Percentiles rank a stretch among this genome's conserved stretches.
phyloP scores from a whole-genome alignment of 306 rosid species.

The Rosa lucieae region DNA sequence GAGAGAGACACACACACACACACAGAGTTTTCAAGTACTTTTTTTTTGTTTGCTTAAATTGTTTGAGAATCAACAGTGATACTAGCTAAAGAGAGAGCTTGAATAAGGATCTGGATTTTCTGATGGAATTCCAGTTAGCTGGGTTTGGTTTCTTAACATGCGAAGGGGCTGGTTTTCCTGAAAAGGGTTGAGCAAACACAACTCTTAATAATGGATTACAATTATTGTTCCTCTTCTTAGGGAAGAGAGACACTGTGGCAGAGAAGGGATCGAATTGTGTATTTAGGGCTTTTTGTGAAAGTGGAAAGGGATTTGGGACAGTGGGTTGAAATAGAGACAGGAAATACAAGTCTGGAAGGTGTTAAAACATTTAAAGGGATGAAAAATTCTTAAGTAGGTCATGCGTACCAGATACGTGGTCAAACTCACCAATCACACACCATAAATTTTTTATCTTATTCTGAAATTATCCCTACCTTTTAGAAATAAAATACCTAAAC shows the following conservation, averaged over 20 bases:
- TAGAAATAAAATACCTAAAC: too few relatives aligned
- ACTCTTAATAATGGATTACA: constrained; percentile 26
- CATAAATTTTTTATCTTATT: too few relatives aligned
- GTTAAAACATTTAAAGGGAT: constrained; percentile 39
- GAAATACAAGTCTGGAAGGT: constrained; percentile 41
- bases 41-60: constrained; percentile 25
- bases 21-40: background rate
- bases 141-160: constrained; percentile 43
- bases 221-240: constrained; percentile 28
- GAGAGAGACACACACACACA: background rate
- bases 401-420: too few relatives aligned
- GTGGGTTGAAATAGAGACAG: constrained; percentile 48
- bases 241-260: constrained; percentile 15
- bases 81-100: constrained; percentile 27
- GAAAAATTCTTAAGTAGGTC: too few relatives aligned
- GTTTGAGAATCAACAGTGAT: constrained; percentile 35
- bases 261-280: background rate
- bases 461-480: too few relatives aligned
- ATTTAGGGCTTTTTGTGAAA: constrained; percentile 44
- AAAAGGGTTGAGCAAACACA: constrained; percentile 51
- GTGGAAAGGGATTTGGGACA: constrained; percentile 36
- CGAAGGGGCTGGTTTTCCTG: constrained; percentile 31
- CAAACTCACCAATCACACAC: too few relatives aligned
- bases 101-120: constrained; percentile 8
- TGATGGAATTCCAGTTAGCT: constrained; percentile 33